Percentiles rank a stretch among this genome's conserved stretches.
Evolutionary conservation across 352 stramenopile species (phyloP).

Genomic region (Globisporangium cylindrosporum): DNA sequence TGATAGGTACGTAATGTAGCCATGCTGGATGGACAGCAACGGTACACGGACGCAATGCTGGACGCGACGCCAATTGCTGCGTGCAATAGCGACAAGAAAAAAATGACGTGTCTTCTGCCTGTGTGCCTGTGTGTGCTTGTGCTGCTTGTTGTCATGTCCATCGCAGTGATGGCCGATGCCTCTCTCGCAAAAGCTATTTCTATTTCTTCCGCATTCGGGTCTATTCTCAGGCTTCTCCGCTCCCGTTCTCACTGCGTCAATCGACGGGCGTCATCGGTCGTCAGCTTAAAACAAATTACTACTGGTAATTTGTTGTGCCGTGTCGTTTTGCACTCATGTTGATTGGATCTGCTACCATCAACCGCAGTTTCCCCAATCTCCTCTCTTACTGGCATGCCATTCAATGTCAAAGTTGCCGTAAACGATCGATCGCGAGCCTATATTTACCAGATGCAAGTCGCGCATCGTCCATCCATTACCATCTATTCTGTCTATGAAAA

Average conservation of each 20-base stretch:
- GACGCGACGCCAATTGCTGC: not conserved
- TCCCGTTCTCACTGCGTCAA: not conserved
- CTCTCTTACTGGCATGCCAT: too few relatives aligned
- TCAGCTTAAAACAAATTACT: not conserved
- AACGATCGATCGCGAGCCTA: constrained; percentile 3
- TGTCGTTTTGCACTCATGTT: too few relatives aligned
- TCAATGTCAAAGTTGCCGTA: not conserved
- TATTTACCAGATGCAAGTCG: constrained; percentile 13
- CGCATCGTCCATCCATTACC: constrained; percentile 9
- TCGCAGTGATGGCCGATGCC: not conserved
- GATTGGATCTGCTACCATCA: too few relatives aligned
- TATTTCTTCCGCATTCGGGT: not conserved
- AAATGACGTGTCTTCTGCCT: not conserved
- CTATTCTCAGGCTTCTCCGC: not conserved
- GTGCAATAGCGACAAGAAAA: not conserved
- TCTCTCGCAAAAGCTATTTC: not conserved
- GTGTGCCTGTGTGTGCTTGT: not conserved
- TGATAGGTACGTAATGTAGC: not conserved
- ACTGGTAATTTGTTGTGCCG: too few relatives aligned
- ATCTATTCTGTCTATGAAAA: constrained; percentile 17
- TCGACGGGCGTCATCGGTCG: not conserved
- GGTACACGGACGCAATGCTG: not conserved
- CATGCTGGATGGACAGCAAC: not conserved
- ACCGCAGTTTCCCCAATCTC: too few relatives aligned
- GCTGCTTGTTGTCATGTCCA: not conserved